A percentile compares a stretch with the other conserved stretches of the same genome.
Evolutionary conservation across 179 eudicot species (phyloP).

Genomic region (Beta corolliflora): DNA sequence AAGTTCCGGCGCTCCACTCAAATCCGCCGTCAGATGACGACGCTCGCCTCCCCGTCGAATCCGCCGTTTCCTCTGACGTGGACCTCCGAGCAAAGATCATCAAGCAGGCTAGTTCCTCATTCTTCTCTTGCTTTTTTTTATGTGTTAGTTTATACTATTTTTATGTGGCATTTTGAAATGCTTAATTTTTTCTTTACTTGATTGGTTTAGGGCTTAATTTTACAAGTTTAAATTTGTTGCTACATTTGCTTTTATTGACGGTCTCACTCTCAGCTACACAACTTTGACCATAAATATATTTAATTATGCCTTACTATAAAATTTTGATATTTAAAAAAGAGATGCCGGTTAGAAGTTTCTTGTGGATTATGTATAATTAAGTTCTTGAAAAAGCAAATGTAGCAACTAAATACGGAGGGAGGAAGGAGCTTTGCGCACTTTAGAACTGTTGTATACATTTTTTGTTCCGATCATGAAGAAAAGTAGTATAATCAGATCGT

Average conservation of each 20-base stretch:
- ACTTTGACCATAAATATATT: no score
- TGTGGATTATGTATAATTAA: no score
- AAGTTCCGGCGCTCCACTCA: slow-evolving; percentile 21
- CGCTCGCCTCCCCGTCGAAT: slow-evolving; percentile 17
- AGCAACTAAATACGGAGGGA: no score
- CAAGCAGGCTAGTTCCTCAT: slow-evolving; percentile 53
- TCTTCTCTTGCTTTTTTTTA: neutral
- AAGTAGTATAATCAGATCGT: no score
- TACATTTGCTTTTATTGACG: no score
- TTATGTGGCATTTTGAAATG: neutral
- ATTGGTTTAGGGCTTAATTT: neutral
- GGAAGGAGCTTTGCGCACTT: no score
- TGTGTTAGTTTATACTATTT: neutral
- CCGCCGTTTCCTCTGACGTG: slow-evolving; percentile 36
- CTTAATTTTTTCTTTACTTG: neutral
- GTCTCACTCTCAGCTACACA: no score
- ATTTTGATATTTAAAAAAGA: neutral
- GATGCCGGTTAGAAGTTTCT: no score
- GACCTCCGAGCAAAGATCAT: slow-evolving; percentile 56
- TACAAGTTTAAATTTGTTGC: neutral
- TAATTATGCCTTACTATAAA: no score
- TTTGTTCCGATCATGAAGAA: no score
- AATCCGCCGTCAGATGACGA: slow-evolving; percentile 42
- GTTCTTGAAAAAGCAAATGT: no score
- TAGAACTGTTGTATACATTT: no score